Base-by-base conservation (phyloP, 2,329 filamentous ascomycete species). In the Sclerotinia subarctica region DNA sequence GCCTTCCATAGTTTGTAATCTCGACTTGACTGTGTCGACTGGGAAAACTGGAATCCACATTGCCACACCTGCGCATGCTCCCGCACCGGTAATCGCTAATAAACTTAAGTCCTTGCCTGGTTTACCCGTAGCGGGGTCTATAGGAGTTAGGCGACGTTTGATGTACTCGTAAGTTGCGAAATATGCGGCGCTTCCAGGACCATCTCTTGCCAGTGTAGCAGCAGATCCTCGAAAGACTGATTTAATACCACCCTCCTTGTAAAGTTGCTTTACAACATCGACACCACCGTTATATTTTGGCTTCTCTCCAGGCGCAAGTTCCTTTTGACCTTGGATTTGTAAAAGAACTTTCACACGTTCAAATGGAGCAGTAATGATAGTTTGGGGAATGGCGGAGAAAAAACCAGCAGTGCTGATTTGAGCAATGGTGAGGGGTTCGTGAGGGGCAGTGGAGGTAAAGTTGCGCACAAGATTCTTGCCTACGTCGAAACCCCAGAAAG, bases 1-100 rank as follows among this genome's bases (percentile, higher is more conserved):
- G 60, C 93, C 93, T 76, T 95, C 91, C 53, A 93, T 93, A 54
- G 92, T 96, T 84, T 99, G 95, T 78, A 99, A 82, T 49, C 94
- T 85, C 72, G 90, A 94, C 87, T 99, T 99, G 81, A 99, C 89
- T 0, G 95, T 99, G 77, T 99, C 95, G 72, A 99, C 86, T 29
- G 95, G 95, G 86, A 99, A 99, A 53, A 99, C 94, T 66, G 95
- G 94, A 73, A 97, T 95, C 95, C 95, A 99, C 95, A 99, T 99
- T 71, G 95, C 95, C 35, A 99, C 87, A 77, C 95, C 95, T 0
- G 95, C 95, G 5, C 90, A 91, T 71, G 92, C 95, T 74, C 95
- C 95, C 2, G 95, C 95, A 38, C 88, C 86, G 75, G 94, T 92
- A 68, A 99, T 86, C 15, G 95, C 95, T 2, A 87, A 82, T 71